A percentile compares a stretch with the other conserved stretches of the same genome.
phyloP scores from a whole-genome alignment of 2,329 filamentous ascomycete species.

The Pyricularia sp. region DNA sequence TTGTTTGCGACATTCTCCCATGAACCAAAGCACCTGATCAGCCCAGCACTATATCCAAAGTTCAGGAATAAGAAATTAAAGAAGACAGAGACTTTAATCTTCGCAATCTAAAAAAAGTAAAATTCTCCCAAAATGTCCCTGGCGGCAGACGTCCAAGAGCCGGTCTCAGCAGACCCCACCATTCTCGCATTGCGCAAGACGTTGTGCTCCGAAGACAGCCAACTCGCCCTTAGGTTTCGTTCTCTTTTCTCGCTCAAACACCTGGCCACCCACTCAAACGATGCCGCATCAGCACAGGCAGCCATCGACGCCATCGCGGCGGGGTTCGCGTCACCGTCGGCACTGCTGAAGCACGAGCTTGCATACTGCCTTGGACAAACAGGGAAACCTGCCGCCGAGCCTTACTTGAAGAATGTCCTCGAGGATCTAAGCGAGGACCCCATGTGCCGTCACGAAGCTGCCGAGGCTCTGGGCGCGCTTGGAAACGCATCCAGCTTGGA shows the following conservation, averaged over 20 bases:
- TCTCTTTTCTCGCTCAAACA: constrained; percentile 97
- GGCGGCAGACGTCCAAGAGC: constrained; percentile 10
- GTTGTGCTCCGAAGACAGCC: constrained; percentile 69
- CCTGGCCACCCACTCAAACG: constrained; percentile 60
- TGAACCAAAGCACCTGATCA: not conserved
- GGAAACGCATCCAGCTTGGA: constrained; percentile 66
- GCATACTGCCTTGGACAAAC: constrained; percentile 96
- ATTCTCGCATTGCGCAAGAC: constrained; percentile 61
- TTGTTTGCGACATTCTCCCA: not conserved
- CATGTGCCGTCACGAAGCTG: constrained; percentile 95
- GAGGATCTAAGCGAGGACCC: constrained; percentile 74
- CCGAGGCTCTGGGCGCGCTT: constrained; percentile 85
- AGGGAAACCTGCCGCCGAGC: constrained; percentile 63
- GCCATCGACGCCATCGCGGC: constrained; percentile 78
- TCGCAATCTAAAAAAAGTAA: not conserved
- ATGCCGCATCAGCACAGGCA: constrained; percentile 36
- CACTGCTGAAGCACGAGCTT: constrained; percentile 89
- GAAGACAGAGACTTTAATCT: not conserved
- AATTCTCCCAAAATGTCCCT: constrained; percentile 14
- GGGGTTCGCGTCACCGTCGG: constrained; percentile 75
- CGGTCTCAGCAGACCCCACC: constrained; percentile 25
- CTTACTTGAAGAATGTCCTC: constrained; percentile 64
- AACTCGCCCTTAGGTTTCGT: constrained; percentile 84
- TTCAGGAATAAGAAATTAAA: not conserved
- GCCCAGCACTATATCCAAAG: not conserved